These are phyloP conservation scores for Pelargonium fulgidum DNA, from an alignment of 441 rosid species.

Conservation along the genomic window DNA sequence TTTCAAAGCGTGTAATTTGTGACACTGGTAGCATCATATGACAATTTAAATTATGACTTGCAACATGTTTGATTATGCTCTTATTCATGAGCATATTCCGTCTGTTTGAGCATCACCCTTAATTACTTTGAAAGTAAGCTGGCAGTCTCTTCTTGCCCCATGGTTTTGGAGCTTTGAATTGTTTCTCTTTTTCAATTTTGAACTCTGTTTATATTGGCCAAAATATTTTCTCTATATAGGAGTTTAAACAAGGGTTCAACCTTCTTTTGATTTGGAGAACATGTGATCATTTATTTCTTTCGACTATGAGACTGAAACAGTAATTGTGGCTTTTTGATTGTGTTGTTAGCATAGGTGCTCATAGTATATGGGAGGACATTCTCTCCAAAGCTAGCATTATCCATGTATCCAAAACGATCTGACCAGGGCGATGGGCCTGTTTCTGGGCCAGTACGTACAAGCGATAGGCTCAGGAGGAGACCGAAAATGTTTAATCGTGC, in stretches of 20 bases:
- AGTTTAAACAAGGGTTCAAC: neutral
- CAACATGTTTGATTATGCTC: neutral
- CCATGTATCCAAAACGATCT: constrained; percentile 80
- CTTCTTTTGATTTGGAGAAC: neutral
- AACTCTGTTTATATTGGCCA: neutral
- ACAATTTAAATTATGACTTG: neutral
- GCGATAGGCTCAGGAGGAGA: constrained; percentile 89
- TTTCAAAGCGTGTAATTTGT: neutral
- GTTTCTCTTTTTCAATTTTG: neutral
- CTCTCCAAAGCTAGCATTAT: constrained; percentile 35
- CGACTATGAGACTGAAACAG: neutral
- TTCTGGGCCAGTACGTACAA: constrained; percentile 78
- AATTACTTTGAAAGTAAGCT: neutral
- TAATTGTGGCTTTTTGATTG: constrained; percentile 6
- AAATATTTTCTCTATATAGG: neutral
- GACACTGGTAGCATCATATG: neutral
- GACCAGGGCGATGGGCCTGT: constrained; percentile 82
- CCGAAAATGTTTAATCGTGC: constrained; percentile 62
- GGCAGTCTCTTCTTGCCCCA: neutral
- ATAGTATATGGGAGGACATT: constrained; percentile 49
- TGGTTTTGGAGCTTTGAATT: neutral
- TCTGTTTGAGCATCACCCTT: neutral
- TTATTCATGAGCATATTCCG: neutral
- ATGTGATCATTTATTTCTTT: neutral
- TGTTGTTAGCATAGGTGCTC: constrained; percentile 13